Evolutionary conservation across 768 basidiomycete genomes (phyloP), one percentile per base, ranked within the genome.

Genomic region (Hericium coralloides): DNA sequence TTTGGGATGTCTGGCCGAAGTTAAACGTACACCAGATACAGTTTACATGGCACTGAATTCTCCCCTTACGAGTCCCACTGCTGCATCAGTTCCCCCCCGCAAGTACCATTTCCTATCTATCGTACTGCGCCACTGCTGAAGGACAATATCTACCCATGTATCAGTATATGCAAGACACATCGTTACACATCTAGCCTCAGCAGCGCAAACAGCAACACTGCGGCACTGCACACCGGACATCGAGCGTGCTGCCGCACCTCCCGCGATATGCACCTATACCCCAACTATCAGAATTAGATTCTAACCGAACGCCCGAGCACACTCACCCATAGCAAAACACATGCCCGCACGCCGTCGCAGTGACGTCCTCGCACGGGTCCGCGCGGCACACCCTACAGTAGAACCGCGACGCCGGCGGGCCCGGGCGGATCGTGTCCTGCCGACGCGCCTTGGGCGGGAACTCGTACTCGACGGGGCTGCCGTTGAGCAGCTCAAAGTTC

Each of bases 201-300:
- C 52, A 62, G 15, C n/a, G 61, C 58, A 60, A 62, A 62, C 43
- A 62, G 25, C 22, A 62, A 49, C 43, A 62, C 61, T 25, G 53
- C 56, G 18, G 59, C 48, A 14, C 55, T 55, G 47, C 61, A 62
- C 23, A 62, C 59, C 18, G 61, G 61, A 43, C 61, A 62, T 15
- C 61, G 59, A 31, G 59, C 61, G 18, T 55, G 55, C 38, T 59
- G 52, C n/a, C 55, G 55, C 9, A 62, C 59, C 54, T 62, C 61
- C 17, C 60, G 59, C 15, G 51, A 47, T 14, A 62, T 62, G 38
- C 61, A 62, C 20, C 52, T 52, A 38, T 18, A 38, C n/a, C 15
- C n/a, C 17, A 37, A n/a, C 8, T 10, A 12, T 18, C 26, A 18
- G 14, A 37, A 17, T 17, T 9, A 38, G 52, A 20, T 18, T 26